A percentile compares a stretch with the other conserved stretches of the same genome.
These are phyloP conservation scores for Persicaria maculosa DNA, from an alignment of 148 eudicot species.

Conservation along the genomic window DNA sequence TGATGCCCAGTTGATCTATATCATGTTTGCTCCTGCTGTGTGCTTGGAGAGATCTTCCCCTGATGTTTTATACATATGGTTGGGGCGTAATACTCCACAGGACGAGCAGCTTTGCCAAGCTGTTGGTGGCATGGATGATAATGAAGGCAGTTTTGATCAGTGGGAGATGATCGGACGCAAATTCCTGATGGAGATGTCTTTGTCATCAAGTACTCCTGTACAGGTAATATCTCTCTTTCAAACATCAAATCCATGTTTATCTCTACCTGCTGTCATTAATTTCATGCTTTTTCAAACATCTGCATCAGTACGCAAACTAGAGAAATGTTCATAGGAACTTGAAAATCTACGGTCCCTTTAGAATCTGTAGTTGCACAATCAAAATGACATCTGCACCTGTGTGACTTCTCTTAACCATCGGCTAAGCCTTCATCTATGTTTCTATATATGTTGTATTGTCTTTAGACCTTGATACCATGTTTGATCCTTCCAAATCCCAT, in stretches of 20 bases:
- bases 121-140: background rate
- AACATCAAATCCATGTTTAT: background rate
- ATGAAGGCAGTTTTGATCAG: background rate
- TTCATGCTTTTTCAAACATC: background rate
- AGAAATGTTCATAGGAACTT: background rate
- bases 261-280: background rate
- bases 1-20: background rate
- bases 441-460: background rate
- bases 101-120: background rate
- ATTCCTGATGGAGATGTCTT: constrained; percentile 7
- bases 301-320: background rate
- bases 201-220: constrained; percentile 4
- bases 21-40: background rate
- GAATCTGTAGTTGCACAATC: background rate
- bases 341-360: background rate
- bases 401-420: background rate
- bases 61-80: constrained; percentile 9
- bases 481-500: background rate
- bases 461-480: background rate
- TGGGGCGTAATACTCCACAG: background rate
- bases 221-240: background rate
- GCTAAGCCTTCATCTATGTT: background rate
- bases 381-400: background rate
- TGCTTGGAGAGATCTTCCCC: background rate
- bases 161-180: background rate